Percentiles rank a stretch among this genome's conserved stretches.
phyloP scores from a whole-genome alignment of 306 rosid species.

The Castanea mollissima region DNA sequence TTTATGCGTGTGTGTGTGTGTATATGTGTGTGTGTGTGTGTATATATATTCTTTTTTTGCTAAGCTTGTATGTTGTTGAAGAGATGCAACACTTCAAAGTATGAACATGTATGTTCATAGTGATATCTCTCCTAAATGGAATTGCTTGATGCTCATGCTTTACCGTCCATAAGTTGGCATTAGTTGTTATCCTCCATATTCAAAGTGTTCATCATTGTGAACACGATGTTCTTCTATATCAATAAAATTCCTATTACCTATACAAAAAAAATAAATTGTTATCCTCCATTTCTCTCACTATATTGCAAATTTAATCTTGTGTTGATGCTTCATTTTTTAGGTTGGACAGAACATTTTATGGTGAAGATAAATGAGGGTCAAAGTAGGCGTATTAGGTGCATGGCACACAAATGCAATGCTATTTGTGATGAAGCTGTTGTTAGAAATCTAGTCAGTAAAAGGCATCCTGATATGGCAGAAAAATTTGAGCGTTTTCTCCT shows the following conservation, averaged over 20 bases:
- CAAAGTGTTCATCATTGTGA: too few species aligned
- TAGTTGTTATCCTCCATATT: not conserved
- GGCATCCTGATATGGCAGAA: conserved; percentile 69
- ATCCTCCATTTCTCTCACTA: not conserved
- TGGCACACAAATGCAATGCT: conserved; percentile 87
- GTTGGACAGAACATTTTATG: conserved; percentile 88
- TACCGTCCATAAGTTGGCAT: not conserved
- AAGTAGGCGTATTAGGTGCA: conserved; percentile 88
- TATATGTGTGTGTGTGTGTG: fast-evolving
- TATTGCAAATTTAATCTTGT: not conserved
- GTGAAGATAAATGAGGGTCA: conserved; percentile 95
- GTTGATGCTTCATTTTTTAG: conserved; percentile 28
- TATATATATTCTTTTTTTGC: fast-evolving
- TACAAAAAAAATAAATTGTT: too few species aligned
- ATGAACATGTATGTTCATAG: not conserved
- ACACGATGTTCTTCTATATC: too few species aligned
- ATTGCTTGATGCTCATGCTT: not conserved
- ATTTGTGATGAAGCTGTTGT: conserved; percentile 83
- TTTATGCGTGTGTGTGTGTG: too few species aligned
- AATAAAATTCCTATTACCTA: too few species aligned
- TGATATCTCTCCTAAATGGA: not conserved
- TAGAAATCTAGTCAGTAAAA: conserved; percentile 56
- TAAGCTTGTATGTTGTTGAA: not conserved
- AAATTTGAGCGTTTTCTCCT: conserved; percentile 92
- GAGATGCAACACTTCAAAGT: not conserved